Evolutionary conservation across 2,329 filamentous ascomycete species (phyloP), one percentile per base, ranked within the genome.

Genomic region (Zasmidium cellare): DNA sequence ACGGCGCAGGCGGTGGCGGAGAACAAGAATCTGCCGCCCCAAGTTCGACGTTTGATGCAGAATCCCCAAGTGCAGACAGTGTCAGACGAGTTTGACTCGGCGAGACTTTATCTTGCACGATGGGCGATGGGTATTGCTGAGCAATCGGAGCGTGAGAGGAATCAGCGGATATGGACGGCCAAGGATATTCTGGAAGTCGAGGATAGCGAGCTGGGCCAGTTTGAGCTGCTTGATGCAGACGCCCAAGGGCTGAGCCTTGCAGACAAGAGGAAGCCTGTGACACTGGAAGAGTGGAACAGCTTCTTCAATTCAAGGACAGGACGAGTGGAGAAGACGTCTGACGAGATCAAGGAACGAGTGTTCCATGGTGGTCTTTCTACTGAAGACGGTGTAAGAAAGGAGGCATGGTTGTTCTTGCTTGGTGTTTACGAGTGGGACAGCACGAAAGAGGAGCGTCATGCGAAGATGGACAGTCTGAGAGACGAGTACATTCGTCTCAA

Each of bases 81-180:
- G 20, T 92, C 97, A 71, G 92, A 97, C 59, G 96, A 99, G 71
- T 99, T 97, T 67, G 96, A 99, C 78, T 96, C 92, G 68, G 94
- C 96, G 3, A 85, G 94, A 63, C 82, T 99, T 59, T 99, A 99
- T 71, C 82, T 99, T 41, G 94, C 94, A 20, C 84, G 94, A 62
- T 99, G 94, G 94, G 94, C 94, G 2, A 97, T 99, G 94, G 92
- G 92, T 7, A 96, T 99, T 63, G 92, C 94, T 0, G 96, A 99
- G 73, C 94, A 99, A 77, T 93, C 92, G 68, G 94, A 99, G 70
- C 83, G 87, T 41, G 94, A 99, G 67, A 82, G 88, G 22, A 90
- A 87, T 52, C 89, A 92, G 73, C 82, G 92, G 48, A 92, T 96
- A 70, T 99, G 92, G 90, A 97, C 92, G 0, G 93, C 91, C 0